Evolutionary conservation across 257 asterid genomes (phyloP).

Genomic region (Nicotiana sylvestris): DNA sequence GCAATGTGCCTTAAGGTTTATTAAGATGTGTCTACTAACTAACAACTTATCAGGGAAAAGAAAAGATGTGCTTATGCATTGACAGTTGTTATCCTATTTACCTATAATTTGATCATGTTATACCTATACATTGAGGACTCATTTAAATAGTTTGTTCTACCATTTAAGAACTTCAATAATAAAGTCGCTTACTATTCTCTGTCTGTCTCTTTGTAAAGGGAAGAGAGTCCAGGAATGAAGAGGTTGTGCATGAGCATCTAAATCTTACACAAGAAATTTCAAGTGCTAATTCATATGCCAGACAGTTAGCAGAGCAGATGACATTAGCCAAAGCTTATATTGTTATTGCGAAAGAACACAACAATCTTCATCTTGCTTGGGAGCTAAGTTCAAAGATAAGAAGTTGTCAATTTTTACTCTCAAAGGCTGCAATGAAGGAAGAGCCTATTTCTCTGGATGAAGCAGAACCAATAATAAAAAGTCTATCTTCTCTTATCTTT

Average conservation of each 20-base stretch:
- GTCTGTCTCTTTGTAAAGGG: constrained; percentile 35
- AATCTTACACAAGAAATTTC: constrained; percentile 53
- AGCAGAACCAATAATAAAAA: constrained; percentile 65
- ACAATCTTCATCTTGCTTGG: constrained; percentile 81
- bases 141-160: not conserved
- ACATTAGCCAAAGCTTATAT: constrained; percentile 84
- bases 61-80: not conserved
- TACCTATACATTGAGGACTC: not conserved
- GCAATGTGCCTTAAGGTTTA: not conserved
- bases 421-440: constrained; percentile 70
- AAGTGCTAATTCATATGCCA: constrained; percentile 64
- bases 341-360: constrained; percentile 71
- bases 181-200: constrained; percentile 3
- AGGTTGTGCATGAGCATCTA: constrained; percentile 31
- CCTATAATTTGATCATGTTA: not conserved
- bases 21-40: not conserved
- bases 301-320: constrained; percentile 82
- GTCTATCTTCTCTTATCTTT: constrained; percentile 65
- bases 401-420: constrained; percentile 68
- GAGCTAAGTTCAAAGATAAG: constrained; percentile 69
- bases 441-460: constrained; percentile 62
- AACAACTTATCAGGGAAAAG: not conserved
- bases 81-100: not conserved
- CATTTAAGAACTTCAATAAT: not conserved
- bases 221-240: constrained; percentile 41